Evolutionary conservation across 371 early-diverging fungal species (phyloP), one percentile per base, ranked within the genome.

Genomic region (Mucor saturninus): DNA sequence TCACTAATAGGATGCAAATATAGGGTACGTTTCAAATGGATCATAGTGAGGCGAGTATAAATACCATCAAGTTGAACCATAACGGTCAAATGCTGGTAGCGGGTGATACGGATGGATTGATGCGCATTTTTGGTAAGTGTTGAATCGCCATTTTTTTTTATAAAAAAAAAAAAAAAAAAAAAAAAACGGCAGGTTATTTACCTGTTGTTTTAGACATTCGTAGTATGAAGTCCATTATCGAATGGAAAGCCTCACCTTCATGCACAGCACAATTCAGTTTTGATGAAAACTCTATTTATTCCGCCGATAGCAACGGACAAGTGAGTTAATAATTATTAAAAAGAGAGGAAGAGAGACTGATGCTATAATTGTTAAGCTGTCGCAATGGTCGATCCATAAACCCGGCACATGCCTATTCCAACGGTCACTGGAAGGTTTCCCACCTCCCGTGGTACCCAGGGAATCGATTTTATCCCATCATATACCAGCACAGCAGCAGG

Each of bases 51-150:
- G 60, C 70, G 1, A 76, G 72, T 43, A 81, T 88, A 42, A 83
- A 83, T 50, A 81, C 83, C 7, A 74, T 87, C 9, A 79, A 83
- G 37, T 76, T 85, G 37, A 88, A 88, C 55, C 89, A 88, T 62
- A 88, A 88, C 63, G 89, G 89, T 4, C 86, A 86, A 56, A 75
- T 88, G 68, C 52, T 88, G 3, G 87, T 88, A 15, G 72, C 83
- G 21, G 85, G 85, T 3, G 85, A 86, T 63, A 71, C 75, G 14
- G 65, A 61, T 14, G 89, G 89, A 2, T 74, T 71, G 13, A 83
- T 88, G 68, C 76, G 75, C 15, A 79, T 88, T 35, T 85, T 86
- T 63, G 88, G 86, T 79, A 80, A 21, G 21, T 21, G 0, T 21
- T 21, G 21, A 21, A 21, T 21, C 21, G 21, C 21, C 21, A 21